Conservation (phyloP, 768 basidiomycete species). For the Chalciporus piperatus region DNA sequence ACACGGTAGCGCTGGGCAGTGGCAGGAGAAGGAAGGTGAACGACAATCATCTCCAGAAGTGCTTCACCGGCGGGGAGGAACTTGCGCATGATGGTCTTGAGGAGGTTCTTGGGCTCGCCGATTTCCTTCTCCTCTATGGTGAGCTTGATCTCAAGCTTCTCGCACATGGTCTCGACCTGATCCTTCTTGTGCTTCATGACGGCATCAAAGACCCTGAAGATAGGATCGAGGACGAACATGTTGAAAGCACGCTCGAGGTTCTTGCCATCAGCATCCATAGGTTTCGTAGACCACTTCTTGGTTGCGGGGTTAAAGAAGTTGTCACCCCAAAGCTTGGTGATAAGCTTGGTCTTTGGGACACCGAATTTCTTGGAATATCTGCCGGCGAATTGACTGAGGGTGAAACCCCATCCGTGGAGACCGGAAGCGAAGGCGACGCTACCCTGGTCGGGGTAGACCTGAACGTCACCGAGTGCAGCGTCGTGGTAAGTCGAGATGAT, state of each 20-base stretch:
- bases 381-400: conserved; percentile 92
- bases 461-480: conserved; percentile 90
- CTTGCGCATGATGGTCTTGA: conserved; percentile 98
- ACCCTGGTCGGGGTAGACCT: conserved; percentile 97
- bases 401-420: conserved; percentile 99
- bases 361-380: conserved; percentile 99
- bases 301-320: conserved; percentile 98
- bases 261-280: conserved; percentile 76
- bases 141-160: conserved; percentile 95
- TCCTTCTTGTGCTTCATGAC: conserved; percentile 99
- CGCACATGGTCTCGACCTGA: conserved; percentile 73
- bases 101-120: conserved; percentile 84
- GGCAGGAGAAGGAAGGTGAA: conserved; percentile 95
- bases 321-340: conserved; percentile 97
- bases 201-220: conserved; percentile 96
- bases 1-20: conserved; percentile 99
- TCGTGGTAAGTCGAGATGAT: conserved; percentile 98
- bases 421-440: conserved; percentile 99
- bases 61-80: conserved; percentile 99
- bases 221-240: conserved; percentile 96
- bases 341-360: conserved; percentile 98
- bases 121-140: conserved; percentile 85
- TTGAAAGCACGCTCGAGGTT: conserved; percentile 98
- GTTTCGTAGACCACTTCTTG: conserved; percentile 91
- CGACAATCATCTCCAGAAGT: conserved; percentile 99